Conservation (phyloP, 768 basidiomycete genomes). For the Tricholoma saponaceum region DNA sequence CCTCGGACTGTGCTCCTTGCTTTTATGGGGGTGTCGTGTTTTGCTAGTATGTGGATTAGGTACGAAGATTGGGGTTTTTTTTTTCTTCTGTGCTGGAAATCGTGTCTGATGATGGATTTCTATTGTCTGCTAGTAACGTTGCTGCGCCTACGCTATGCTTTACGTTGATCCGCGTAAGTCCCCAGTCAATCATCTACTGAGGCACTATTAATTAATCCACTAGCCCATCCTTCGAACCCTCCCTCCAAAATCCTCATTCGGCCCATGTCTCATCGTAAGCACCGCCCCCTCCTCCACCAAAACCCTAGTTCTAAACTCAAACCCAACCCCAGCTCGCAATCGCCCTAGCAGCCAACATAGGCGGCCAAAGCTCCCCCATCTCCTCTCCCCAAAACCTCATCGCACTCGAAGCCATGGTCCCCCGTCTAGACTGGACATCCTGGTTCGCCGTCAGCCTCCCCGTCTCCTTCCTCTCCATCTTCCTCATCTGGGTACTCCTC, state of each 20-base stretch:
- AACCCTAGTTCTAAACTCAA: too few species aligned
- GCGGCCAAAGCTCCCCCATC: constrained; percentile 95
- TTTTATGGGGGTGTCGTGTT: constrained; percentile 95
- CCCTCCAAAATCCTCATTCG: constrained; percentile 82
- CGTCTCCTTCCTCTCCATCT: constrained; percentile 79
- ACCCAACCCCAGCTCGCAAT: constrained; percentile 70
- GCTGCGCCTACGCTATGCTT: constrained; percentile 98
- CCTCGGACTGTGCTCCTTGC: constrained; percentile 86
- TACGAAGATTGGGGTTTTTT: too few species aligned
- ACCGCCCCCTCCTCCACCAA: too few species aligned
- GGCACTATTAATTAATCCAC: constrained; percentile 27
- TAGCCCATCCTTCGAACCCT: constrained; percentile 91
- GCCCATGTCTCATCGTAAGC: constrained; percentile 87
- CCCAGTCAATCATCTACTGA: neutral
- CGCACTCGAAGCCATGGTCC: constrained; percentile 83
- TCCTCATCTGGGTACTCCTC: constrained; percentile 90
- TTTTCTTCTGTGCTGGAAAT: neutral
- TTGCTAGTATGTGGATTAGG: constrained; percentile 99
- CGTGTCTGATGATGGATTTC: constrained; percentile 7
- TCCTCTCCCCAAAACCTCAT: constrained; percentile 98
- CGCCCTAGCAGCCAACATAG: constrained; percentile 97
- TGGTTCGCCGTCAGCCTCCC: constrained; percentile 97
- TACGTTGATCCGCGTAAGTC: constrained; percentile 83
- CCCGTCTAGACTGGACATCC: constrained; percentile 77
- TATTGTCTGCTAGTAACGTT: constrained; percentile 76